Evolutionary conservation across 306 rosid genomes (phyloP), one percentile per base, ranked within the genome.

Genomic region (Pueraria montana): DNA sequence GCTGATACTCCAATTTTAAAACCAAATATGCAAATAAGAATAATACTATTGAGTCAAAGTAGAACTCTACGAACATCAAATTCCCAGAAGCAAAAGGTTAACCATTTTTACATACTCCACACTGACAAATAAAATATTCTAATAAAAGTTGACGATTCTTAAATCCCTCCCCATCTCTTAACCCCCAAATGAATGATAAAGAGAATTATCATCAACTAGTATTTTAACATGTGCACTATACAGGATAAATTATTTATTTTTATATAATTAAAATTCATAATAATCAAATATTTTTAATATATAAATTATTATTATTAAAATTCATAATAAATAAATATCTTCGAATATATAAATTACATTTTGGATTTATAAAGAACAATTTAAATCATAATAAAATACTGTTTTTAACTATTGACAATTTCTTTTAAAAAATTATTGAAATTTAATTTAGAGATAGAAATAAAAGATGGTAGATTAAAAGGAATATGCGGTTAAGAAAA

Each of bases 51-150:
- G 10, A 43, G 76, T 61, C 40, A 66, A 62, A 61, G 56, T 83
- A 59, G n/a, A 81, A 50, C 48, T 68, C 77, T 43, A n/a, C 48
- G 62, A 61, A 53, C 50, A 77, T 77, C 20, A 76, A 46, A 71
- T 77, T 73, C 20, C 16, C 16, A 21, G 18, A 77, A 59, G 4
- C 12, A 5, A 71, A 17, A 34, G 27, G 23, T 49, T 21, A 68
- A 79, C 64, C 24, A 24, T 6, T 76, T 49, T 55, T n/a, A n/a
- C n/a, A n/a, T n/a, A n/a, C n/a, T n/a, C n/a, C n/a, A n/a, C n/a
- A n/a, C n/a, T n/a, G 26, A 48, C 43, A 24, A 45, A 27, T 2
- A 72, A n/a, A n/a, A n/a, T n/a, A 38, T 59, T 48, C 18, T 77
- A 18, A 38, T 8, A 55, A 55, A 56, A 45, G 66, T 36, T 11